Evolutionary conservation across 1,284 basidiomycete species (phyloP).

Genomic region (Cutaneotrichosporon sp.): DNA sequence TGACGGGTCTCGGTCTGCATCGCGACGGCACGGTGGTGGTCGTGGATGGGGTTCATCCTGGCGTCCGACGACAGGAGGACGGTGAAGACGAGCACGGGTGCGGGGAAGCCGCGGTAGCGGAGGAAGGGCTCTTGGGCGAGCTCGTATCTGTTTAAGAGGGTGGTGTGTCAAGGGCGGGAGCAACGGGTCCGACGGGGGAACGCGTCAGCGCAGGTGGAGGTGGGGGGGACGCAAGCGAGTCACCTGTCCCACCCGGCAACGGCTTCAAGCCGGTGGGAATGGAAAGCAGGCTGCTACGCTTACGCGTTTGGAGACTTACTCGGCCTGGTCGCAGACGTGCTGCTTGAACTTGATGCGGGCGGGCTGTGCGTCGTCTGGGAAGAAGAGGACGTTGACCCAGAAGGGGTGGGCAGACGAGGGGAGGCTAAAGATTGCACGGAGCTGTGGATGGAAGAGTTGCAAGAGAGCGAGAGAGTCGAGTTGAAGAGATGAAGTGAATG

Average conservation of each 20-base stretch:
- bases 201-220: slow-evolving; percentile 17
- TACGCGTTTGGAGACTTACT: slow-evolving; percentile 40
- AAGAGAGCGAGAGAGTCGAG: not conserved
- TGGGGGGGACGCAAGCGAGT: not conserved
- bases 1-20: slow-evolving; percentile 33
- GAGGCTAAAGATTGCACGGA: slow-evolving; percentile 48
- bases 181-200: slow-evolving; percentile 11
- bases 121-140: slow-evolving; percentile 43
- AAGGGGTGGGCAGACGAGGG: slow-evolving; percentile 47
- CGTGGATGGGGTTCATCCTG: slow-evolving; percentile 43
- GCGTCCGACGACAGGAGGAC: slow-evolving; percentile 50
- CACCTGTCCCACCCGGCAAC: not conserved
- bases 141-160: slow-evolving; percentile 42
- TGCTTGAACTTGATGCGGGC: slow-evolving; percentile 53
- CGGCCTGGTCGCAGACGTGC: slow-evolving; percentile 50
- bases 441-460: slow-evolving; percentile 26
- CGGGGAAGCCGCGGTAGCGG: slow-evolving; percentile 31
- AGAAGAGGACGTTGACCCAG: slow-evolving; percentile 51
- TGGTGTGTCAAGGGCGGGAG: slow-evolving; percentile 11
- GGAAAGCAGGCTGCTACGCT: not conserved
- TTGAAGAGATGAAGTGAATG: not conserved
- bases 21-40: slow-evolving; percentile 42
- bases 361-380: slow-evolving; percentile 44
- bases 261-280: not conserved
- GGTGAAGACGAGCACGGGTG: slow-evolving; percentile 49